Base-by-base conservation (phyloP, 202 grass and related monocot species). In the Eragrostis tef region DNA sequence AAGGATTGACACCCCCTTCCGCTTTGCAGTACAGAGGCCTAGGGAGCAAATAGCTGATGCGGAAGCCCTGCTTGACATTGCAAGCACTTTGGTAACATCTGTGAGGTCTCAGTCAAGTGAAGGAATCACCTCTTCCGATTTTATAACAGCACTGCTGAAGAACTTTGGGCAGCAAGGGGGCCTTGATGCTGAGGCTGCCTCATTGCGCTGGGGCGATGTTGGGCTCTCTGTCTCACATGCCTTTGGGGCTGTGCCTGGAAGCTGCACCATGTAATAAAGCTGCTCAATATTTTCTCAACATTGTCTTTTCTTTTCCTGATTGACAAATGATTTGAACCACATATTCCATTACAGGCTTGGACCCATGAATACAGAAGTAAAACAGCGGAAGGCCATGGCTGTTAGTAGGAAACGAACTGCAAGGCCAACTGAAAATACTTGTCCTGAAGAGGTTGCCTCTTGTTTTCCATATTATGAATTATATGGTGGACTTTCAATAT, bases 31-130 rank as follows among this genome's bases (percentile, higher is more conserved):
- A 54, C 96, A 98, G 68, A 95, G 69, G 50, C 96, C 96, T 21
- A 91, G 96, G 82, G 96, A 98, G 75, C 96, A 98, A 86, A 88
- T 98, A 48, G 92, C 90, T 26, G 96, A 98, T 79, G 96, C 96
- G 74, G 96, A 98, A 82, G 87, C 92, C 47, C 83, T 98, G 63
- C 77, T 98, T 49, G 96, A 93, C 81, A 93, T 98, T 64, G 78
- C 96, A 42, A 93, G 45, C 77, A 93, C 83, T 26, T 78, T 98
- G 52, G 85, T 91, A 60, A 90, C 91, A 51, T 98, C 92, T 2
- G 92, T 95, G 62, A 94, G 89, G 81, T 93, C 96, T 67, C 92
- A 95, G 42, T 85, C 90, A 53, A 90, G 87, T 78, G 96, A 95
- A 87, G 96, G 92, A 73, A 83, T 95, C 53, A 98, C 85, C 17